A percentile compares a stretch with the other conserved stretches of the same genome.
Evolutionary conservation across 208 protist genomes (phyloP).

Genomic region (Wallacemonas rigidus): DNA sequence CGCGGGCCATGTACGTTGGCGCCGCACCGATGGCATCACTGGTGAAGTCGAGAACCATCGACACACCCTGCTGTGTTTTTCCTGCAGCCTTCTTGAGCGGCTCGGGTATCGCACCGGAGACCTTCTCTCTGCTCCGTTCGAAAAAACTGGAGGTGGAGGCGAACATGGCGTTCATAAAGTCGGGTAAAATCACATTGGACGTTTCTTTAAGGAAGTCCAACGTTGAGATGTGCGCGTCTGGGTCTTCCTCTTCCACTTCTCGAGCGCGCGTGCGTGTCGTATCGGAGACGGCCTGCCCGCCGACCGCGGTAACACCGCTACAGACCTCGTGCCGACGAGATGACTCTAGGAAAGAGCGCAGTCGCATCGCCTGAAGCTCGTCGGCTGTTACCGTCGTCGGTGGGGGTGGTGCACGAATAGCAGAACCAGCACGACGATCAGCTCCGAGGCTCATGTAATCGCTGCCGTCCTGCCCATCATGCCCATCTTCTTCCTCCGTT

Average conservation of each 20-base stretch:
- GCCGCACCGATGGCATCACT: conserved; percentile 33
- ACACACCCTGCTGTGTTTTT: conserved; percentile 23
- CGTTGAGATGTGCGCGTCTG: conserved; percentile 12
- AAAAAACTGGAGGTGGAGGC: conserved; percentile 30
- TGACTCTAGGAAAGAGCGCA: conserved; percentile 12
- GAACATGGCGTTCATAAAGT: conserved; percentile 37
- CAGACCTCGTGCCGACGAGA: neutral
- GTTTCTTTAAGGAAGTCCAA: conserved; percentile 42
- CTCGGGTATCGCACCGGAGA: conserved; percentile 30
- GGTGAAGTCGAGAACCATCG: conserved; percentile 32
- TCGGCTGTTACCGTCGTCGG: conserved; percentile 19
- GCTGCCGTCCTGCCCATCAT: neutral
- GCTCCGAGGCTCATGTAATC: no score
- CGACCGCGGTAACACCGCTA: neutral
- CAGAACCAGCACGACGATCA: neutral
- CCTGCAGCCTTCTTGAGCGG: conserved; percentile 24
- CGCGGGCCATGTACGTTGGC: conserved; percentile 27
- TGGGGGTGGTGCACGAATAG: neutral
- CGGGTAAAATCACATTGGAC: conserved; percentile 30
- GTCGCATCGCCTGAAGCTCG: conserved; percentile 35
- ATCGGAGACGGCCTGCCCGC: neutral
- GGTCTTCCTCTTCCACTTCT: conserved; percentile 5
- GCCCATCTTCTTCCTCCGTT: conserved; percentile 8
- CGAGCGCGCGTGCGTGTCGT: neutral
- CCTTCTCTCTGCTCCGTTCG: conserved; percentile 24